These are phyloP conservation scores for Phytopythium cucurbitacearum DNA, from an alignment of 352 stramenopile species.

Conservation along the genomic window DNA sequence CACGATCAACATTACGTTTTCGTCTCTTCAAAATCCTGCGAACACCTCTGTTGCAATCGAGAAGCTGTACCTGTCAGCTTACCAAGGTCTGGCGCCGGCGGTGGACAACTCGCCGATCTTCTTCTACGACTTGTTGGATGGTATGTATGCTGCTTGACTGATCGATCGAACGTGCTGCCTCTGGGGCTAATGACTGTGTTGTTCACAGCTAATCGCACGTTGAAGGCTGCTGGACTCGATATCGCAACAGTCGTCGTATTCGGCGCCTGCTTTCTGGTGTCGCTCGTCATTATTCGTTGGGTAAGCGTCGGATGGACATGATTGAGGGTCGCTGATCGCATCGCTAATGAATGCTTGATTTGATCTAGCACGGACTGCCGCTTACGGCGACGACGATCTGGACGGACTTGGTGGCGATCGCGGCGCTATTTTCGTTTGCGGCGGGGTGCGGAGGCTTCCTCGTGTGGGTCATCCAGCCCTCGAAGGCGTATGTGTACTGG, in stretches of 20 bases:
- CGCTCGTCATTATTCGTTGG: conserved; percentile 81
- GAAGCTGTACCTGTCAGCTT: conserved; percentile 68
- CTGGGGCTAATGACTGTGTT: background rate
- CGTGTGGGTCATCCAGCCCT: conserved; percentile 82
- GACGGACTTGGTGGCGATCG: conserved; percentile 85
- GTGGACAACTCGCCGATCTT: conserved; percentile 56
- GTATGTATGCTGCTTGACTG: conserved; percentile 5
- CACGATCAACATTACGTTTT: conserved; percentile 53
- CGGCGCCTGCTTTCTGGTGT: conserved; percentile 74
- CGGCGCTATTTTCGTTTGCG: conserved; percentile 77
- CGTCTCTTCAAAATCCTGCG: conserved; percentile 54
- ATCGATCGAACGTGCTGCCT: background rate
- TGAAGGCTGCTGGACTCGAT: conserved; percentile 60
- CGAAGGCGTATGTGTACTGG: conserved; percentile 81
- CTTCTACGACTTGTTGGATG: conserved; percentile 37
- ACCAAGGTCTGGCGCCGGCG: conserved; percentile 43
- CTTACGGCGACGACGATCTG: conserved; percentile 80
- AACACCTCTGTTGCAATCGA: conserved; percentile 60
- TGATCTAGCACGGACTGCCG: conserved; percentile 58
- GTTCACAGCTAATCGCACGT: conserved; percentile 30
- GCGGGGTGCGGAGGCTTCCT: conserved; percentile 71
- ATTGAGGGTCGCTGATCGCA: background rate
- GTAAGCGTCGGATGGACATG: conserved; percentile 10
- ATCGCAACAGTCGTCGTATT: conserved; percentile 71
- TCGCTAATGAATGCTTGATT: background rate